phyloP scores from a whole-genome alignment of 2,329 filamentous ascomycete species.

The Ilyonectria robusta region DNA sequence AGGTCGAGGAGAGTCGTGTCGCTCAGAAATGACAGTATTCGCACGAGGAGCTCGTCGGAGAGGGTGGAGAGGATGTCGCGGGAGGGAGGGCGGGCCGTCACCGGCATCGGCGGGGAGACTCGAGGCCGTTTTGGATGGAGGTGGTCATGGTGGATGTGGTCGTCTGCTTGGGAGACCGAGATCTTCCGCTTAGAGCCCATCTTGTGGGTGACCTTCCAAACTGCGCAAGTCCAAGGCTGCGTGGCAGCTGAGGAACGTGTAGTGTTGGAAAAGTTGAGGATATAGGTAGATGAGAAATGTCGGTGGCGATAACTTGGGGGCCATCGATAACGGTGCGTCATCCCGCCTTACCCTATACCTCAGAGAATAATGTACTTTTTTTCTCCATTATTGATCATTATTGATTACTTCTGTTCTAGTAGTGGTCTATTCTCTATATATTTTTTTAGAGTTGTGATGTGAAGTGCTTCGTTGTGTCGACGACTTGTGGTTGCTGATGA shows the following conservation, averaged over 20 bases:
- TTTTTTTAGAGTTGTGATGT: background rate
- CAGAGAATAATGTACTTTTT: too few species aligned
- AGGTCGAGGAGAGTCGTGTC: constrained; percentile 76
- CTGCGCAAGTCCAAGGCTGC: constrained; percentile 34
- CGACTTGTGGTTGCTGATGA: background rate
- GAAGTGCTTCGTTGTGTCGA: background rate
- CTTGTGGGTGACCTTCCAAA: background rate
- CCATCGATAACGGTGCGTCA: constrained; percentile 24
- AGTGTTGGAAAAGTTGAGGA: background rate
- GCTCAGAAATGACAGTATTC: constrained; percentile 84
- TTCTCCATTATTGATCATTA: background rate
- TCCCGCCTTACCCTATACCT: constrained; percentile 39
- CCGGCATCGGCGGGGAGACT: constrained; percentile 26
- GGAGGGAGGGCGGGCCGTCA: constrained; percentile 27
- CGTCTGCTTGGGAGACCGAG: constrained; percentile 16
- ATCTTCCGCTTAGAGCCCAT: constrained; percentile 48
- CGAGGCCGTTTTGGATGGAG: constrained; percentile 44
- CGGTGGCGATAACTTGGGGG: constrained; percentile 41
- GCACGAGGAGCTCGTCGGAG: constrained; percentile 89
- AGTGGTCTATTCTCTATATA: background rate
- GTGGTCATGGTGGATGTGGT: constrained; percentile 20
- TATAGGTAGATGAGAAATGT: constrained; percentile 36
- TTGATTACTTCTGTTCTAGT: background rate
- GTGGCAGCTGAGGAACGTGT: constrained; percentile 4
- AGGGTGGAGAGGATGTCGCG: constrained; percentile 78